phyloP scores from a whole-genome alignment of 2,329 filamentous ascomycete genomes.

The Fusarium guadeloupense region DNA sequence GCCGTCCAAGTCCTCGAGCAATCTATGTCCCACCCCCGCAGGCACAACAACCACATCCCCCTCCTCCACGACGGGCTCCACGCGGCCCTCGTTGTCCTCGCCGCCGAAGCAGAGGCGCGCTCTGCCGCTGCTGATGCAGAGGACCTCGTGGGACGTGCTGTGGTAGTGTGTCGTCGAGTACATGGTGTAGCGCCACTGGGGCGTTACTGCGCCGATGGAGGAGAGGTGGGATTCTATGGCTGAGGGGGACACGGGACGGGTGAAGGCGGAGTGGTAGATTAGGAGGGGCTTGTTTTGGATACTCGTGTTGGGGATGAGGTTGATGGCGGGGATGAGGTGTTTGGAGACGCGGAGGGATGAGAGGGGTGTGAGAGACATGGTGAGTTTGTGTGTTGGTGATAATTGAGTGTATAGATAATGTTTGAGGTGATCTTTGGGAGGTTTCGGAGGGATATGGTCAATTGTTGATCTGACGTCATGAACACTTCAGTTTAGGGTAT shows the following conservation, averaged over 20 bases:
- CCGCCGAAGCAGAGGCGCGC: conserved; percentile 74
- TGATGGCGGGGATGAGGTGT: conserved; percentile 67
- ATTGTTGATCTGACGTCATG: too few species aligned
- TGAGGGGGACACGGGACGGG: conserved; percentile 52
- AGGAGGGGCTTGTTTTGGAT: conserved; percentile 70
- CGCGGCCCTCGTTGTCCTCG: conserved; percentile 64
- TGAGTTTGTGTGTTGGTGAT: too few species aligned
- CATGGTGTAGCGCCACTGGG: conserved; percentile 77
- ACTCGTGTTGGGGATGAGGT: conserved; percentile 70
- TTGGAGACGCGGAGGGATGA: conserved; percentile 63
- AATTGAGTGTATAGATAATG: accelerated
- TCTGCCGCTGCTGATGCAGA: conserved; percentile 66
- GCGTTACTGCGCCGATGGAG: conserved; percentile 62
- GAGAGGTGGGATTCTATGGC: conserved; percentile 66
- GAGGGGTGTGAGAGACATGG: conserved; percentile 43
- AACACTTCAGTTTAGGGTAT: too few species aligned
- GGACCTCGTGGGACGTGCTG: conserved; percentile 72
- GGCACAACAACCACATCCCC: conserved; percentile 74
- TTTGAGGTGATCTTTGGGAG: too few species aligned
- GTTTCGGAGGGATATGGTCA: too few species aligned
- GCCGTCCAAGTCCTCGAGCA: conserved; percentile 64
- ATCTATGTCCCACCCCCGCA: conserved; percentile 70
- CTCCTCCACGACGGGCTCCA: conserved; percentile 63
- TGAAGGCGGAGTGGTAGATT: conserved; percentile 71
- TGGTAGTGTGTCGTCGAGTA: conserved; percentile 74